Conservation (phyloP, 805 yeast species). For the Torulaspora gathmanii region DNA sequence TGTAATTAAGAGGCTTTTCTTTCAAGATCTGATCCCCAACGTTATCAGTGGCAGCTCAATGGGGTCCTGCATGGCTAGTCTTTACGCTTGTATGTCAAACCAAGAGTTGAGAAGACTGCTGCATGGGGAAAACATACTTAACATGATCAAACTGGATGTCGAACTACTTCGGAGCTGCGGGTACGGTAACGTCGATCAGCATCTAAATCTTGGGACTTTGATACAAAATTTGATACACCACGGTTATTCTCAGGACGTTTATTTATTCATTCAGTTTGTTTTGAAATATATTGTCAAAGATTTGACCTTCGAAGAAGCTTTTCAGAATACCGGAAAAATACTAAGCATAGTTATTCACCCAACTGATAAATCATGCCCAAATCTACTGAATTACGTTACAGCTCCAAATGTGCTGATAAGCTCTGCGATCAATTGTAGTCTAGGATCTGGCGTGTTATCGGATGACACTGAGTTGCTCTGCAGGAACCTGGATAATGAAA, state of each 20-base stretch:
- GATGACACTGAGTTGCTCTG: constrained; percentile 53
- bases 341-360: constrained; percentile 85
- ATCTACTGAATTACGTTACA: constrained; percentile 79
- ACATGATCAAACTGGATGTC: constrained; percentile 52
- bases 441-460: constrained; percentile 65
- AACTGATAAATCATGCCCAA: constrained; percentile 53
- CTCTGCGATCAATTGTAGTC: constrained; percentile 85
- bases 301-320: constrained; percentile 91
- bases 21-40: constrained; percentile 70
- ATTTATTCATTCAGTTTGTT: constrained; percentile 74
- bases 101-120: constrained; percentile 52
- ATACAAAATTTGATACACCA: constrained; percentile 70
- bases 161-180: constrained; percentile 51
- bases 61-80: constrained; percentile 88
- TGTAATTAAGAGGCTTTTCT: constrained; percentile 77
- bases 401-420: constrained; percentile 88
- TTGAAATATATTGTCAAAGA: constrained; percentile 64
- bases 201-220: constrained; percentile 50
- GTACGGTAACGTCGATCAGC: constrained; percentile 37
- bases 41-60: constrained; percentile 89
- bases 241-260: constrained; percentile 83
- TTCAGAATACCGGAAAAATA: constrained; percentile 67
- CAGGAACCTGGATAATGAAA: constrained; percentile 57
- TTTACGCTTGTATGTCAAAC: constrained; percentile 69
- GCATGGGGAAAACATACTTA: constrained; percentile 36